Evolutionary conservation across 2,329 filamentous ascomycete genomes (phyloP).

Genomic region (Purpureocillium lavendulum): DNA sequence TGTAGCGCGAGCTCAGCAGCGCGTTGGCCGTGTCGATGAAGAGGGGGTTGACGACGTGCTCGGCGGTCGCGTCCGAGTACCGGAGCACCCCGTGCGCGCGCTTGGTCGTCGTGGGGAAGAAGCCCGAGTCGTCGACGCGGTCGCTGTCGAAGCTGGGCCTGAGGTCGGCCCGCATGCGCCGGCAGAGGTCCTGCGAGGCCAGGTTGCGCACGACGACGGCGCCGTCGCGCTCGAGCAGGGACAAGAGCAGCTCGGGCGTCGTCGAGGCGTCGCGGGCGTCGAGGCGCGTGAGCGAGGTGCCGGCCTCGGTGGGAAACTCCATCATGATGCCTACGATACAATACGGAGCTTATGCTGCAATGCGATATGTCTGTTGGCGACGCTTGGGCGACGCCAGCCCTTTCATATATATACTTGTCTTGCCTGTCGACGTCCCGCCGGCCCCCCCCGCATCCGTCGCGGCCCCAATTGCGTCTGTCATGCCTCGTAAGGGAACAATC

Average conservation of each 20-base stretch:
- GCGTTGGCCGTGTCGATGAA: slow-evolving; percentile 24
- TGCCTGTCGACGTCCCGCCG: too few species aligned
- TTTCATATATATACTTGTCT: too few species aligned
- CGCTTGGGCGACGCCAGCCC: too few species aligned
- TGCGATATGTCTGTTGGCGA: background rate
- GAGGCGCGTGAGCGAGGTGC: slow-evolving; percentile 10
- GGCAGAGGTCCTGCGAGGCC: slow-evolving; percentile 19
- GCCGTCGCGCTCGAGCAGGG: slow-evolving; percentile 21
- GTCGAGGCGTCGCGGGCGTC: slow-evolving; percentile 12
- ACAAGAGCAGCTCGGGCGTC: slow-evolving; percentile 10
- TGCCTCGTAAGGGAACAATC: background rate
- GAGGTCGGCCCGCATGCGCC: slow-evolving; percentile 26
- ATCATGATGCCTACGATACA: too few species aligned
- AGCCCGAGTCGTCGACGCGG: slow-evolving; percentile 24
- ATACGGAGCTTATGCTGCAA: background rate
- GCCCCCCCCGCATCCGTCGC: too few species aligned
- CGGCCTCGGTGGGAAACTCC: slow-evolving; percentile 13
- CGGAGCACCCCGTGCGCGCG: slow-evolving; percentile 28
- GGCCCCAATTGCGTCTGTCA: background rate
- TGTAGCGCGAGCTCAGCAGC: slow-evolving; percentile 25
- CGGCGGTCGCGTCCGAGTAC: slow-evolving; percentile 27
- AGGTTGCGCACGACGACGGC: slow-evolving; percentile 28
- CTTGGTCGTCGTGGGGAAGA: slow-evolving; percentile 30
- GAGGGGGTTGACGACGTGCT: slow-evolving; percentile 24
- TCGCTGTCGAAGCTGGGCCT: slow-evolving; percentile 27